Evolutionary conservation across 2,329 filamentous ascomycete species (phyloP), one percentile per base, ranked within the genome.

Genomic region (Penicillium sp.): DNA sequence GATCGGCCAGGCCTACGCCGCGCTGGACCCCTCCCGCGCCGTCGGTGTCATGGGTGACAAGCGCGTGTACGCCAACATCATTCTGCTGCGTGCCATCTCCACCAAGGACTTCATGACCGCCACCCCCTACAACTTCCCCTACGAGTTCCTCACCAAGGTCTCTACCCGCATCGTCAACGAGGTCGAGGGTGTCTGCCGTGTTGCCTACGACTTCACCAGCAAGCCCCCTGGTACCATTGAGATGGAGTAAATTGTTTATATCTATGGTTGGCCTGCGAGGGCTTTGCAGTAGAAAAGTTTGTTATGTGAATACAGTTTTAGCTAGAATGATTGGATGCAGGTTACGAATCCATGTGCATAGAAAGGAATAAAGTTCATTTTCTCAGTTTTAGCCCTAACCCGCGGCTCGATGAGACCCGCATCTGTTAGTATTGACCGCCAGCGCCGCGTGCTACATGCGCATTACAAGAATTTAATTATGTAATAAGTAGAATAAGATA

Each of bases 61-160:
- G 77, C 77, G 88, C 34, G 82, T 88, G 27, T 88, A 47, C 32
- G 61, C 44, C 10, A 52, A 63, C 49, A 63, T 63, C 40, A 57
- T 44, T 72, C 85, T 60, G 84, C 85, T 10, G 47, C 61, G 61
- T 16, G 59, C 61, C 45, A 85, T 88, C 7, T 79, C 82, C 67
- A 88, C 73, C 2, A 79, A 77, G 3, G 86, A 91, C 61, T 90
- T 90, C 72, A 92, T 92, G 90, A 90, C 83, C 2, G 88, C 88
- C 22, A 83, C 90, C 69, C 82, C 83, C 57, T 92, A 83, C 72
- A 79, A 84, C 49, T 90, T 91, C 66, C 77, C 83, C 50, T 81
- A 82, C 61, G 77, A 80, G 18, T 86, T 92, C 67, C 77, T 93
- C 58, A 83, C 10, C 24, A 77, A 77, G 55, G 85, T 92, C 31